These are phyloP conservation scores for Hanseniaspora taiwanica DNA, from an alignment of 805 yeast species.

Conservation along the genomic window DNA sequence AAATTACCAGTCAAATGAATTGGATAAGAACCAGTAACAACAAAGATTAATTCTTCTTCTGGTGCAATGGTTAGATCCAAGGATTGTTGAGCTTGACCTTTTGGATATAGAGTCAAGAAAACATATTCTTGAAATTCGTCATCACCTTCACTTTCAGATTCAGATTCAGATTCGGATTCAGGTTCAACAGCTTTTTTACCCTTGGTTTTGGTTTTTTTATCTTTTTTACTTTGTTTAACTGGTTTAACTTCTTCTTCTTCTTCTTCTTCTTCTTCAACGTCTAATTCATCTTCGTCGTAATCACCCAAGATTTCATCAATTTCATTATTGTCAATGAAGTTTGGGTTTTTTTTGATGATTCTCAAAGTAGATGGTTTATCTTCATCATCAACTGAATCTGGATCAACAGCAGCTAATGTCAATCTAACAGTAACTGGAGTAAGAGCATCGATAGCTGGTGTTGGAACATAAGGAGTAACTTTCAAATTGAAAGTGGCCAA, in stretches of 20 bases:
- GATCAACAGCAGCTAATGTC: slow-evolving; percentile 93
- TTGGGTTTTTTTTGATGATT: slow-evolving; percentile 60
- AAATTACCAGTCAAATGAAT: slow-evolving; percentile 89
- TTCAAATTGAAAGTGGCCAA: slow-evolving; percentile 78
- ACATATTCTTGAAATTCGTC: slow-evolving; percentile 75
- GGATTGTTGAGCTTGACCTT: slow-evolving; percentile 74
- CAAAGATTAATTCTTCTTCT: slow-evolving; percentile 87
- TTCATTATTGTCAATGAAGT: slow-evolving; percentile 33
- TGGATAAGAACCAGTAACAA: slow-evolving; percentile 91
- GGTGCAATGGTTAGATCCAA: slow-evolving; percentile 83
- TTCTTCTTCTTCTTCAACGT: slow-evolving; percentile 23
- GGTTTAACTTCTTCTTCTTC: slow-evolving; percentile 23
- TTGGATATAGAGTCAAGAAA: slow-evolving; percentile 83
- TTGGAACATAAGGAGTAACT: slow-evolving; percentile 76
- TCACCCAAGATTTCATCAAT: slow-evolving; percentile 34
- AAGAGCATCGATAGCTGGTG: slow-evolving; percentile 74
- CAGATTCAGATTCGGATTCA: slow-evolving; percentile 42
- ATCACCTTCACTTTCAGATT: slow-evolving; percentile 44
- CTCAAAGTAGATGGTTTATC: slow-evolving; percentile 81
- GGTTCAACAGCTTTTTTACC: slow-evolving; percentile 37
- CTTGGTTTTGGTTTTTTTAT: slow-evolving; percentile 35
- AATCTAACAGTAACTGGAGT: slow-evolving; percentile 82
- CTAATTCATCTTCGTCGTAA: slow-evolving; percentile 24
- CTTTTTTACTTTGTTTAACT: too few species aligned
- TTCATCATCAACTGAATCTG: slow-evolving; percentile 65